Conservation (phyloP, 371 early-diverging fungal genomes). For the Parasitella parasitica region DNA sequence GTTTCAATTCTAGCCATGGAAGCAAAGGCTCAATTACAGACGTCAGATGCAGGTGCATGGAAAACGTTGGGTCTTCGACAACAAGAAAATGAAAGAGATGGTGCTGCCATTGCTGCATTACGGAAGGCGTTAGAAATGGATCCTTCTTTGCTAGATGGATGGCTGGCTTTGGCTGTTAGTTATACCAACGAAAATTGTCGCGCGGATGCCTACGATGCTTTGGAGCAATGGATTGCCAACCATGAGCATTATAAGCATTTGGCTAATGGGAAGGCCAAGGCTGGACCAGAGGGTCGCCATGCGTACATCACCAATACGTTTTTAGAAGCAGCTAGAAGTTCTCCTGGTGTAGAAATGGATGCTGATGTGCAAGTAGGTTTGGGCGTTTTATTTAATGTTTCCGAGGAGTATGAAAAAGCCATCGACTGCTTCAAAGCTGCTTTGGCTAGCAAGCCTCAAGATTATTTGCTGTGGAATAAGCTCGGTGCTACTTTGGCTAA, state of each 20-base stretch:
- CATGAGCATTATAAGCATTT: constrained; percentile 60
- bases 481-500: constrained; percentile 94
- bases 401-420: constrained; percentile 85
- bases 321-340: constrained; percentile 69
- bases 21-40: constrained; percentile 83
- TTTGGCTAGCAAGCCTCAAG: constrained; percentile 74
- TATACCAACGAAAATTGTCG: constrained; percentile 87
- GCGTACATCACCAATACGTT: constrained; percentile 67
- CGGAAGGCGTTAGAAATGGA: constrained; percentile 70
- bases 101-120: constrained; percentile 83
- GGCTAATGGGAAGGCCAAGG: neutral
- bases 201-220: constrained; percentile 78
- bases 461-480: constrained; percentile 92
- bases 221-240: constrained; percentile 82
- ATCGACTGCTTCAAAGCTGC: constrained; percentile 95
- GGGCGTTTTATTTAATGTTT: constrained; percentile 87
- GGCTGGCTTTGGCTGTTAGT: constrained; percentile 83
- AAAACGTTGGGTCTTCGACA: constrained; percentile 77
- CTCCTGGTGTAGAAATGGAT: constrained; percentile 71
- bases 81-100: constrained; percentile 93
- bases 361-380: constrained; percentile 89
- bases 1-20: constrained; percentile 92
- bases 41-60: constrained; percentile 83
- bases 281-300: constrained; percentile 45
- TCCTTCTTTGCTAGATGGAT: constrained; percentile 67